Conservation (phyloP, 1,284 basidiomycete species). For the Moesziomyces antarcticus region DNA sequence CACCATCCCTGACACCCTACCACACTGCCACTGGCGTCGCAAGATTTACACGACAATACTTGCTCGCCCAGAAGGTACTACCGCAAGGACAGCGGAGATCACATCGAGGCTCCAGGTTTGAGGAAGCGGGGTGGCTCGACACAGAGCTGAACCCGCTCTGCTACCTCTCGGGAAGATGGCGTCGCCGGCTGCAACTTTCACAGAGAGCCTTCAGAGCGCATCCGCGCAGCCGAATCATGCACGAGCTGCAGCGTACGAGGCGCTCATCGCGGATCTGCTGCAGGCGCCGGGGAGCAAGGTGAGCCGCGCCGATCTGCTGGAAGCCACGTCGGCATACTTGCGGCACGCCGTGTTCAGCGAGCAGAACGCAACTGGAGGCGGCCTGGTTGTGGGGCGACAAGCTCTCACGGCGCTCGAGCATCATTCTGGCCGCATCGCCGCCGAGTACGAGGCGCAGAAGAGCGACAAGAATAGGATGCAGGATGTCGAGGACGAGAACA, state of each 20-base stretch:
- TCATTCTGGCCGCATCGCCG: slow-evolving; percentile 70
- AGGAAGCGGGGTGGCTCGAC: too few relatives aligned
- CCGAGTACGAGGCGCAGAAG: slow-evolving; percentile 74
- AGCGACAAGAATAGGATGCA: slow-evolving; percentile 30
- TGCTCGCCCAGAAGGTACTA: too few relatives aligned
- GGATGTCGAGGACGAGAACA: slow-evolving; percentile 22
- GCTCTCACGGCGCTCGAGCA: slow-evolving; percentile 79
- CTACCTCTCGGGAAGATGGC: slow-evolving; percentile 6
- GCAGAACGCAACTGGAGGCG: slow-evolving; percentile 71
- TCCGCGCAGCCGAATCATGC: slow-evolving; percentile 36
- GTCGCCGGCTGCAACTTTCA: slow-evolving; percentile 19
- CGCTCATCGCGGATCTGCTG: slow-evolving; percentile 30
- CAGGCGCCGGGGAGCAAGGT: slow-evolving; percentile 22
- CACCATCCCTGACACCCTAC: neutral
- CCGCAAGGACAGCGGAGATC: too few relatives aligned
- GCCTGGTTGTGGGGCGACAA: slow-evolving; percentile 84
- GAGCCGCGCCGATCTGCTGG: slow-evolving; percentile 18
- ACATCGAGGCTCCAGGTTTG: too few relatives aligned
- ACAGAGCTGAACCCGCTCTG: neutral
- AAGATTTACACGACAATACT: neutral
- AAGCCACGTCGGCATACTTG: slow-evolving; percentile 71
- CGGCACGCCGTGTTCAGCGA: slow-evolving; percentile 82
- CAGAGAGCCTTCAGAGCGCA: slow-evolving; percentile 27
- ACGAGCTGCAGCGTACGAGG: slow-evolving; percentile 23
- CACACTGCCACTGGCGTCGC: neutral